Conservation (phyloP, 1,284 basidiomycete genomes). For the Jaminaea rosea region DNA sequence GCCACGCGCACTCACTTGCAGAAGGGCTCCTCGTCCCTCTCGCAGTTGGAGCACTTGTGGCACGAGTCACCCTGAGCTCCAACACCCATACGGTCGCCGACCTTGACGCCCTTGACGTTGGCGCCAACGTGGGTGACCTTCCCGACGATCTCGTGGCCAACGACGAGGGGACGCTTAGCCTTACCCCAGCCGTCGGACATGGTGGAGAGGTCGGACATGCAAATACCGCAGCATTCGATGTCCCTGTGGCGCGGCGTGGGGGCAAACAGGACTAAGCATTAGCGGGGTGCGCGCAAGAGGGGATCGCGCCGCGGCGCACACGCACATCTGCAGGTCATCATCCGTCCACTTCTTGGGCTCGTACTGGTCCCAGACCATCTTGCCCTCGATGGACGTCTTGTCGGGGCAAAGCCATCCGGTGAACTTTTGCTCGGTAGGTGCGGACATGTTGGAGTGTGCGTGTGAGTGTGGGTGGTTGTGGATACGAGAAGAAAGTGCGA, state of each 20-base stretch:
- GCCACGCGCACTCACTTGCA: no score
- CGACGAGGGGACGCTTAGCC: constrained; percentile 23
- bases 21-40: constrained; percentile 36
- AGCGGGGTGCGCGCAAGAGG: not conserved
- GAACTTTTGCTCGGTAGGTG: no score
- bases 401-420: constrained; percentile 33
- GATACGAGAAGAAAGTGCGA: no score
- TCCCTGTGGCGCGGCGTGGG: no score
- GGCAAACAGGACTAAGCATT: not conserved
- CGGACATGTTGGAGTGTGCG: no score
- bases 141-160: constrained; percentile 59
- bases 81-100: constrained; percentile 59
- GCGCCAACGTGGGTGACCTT: constrained; percentile 47
- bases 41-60: constrained; percentile 55
- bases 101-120: constrained; percentile 55
- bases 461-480: no score
- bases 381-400: constrained; percentile 23
- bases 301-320: constrained; percentile 14
- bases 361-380: constrained; percentile 29
- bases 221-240: constrained; percentile 31
- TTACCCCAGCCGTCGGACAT: constrained; percentile 32
- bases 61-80: constrained; percentile 58
- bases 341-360: constrained; percentile 25
- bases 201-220: constrained; percentile 28
- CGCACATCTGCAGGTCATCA: constrained; percentile 28